These are phyloP conservation scores for Aspergillus taichungensis DNA, from an alignment of 495 filamentous ascomycete genomes.

Conservation along the genomic window DNA sequence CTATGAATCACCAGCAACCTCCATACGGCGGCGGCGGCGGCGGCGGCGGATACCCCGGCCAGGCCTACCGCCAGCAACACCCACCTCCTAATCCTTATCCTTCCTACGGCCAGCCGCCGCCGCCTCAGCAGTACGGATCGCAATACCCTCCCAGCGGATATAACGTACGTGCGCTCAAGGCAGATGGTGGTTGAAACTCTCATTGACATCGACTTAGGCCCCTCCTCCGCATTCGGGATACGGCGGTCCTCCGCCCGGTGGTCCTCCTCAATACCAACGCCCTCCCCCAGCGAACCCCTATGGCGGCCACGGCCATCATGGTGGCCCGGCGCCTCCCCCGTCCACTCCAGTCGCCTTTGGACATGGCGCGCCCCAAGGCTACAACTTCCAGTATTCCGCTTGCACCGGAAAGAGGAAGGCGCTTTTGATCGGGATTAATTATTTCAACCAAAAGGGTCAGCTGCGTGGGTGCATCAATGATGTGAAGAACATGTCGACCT, in stretches of 20 bases:
- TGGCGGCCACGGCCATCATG: slow-evolving; percentile 19
- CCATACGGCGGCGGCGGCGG: slow-evolving; percentile 27
- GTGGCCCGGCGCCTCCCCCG: slow-evolving; percentile 35
- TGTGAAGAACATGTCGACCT: slow-evolving; percentile 93
- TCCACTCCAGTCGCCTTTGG: slow-evolving; percentile 53
- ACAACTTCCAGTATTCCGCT: slow-evolving; percentile 83
- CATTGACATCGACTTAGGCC: too few relatives aligned
- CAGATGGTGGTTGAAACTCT: too few relatives aligned
- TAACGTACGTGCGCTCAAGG: slow-evolving; percentile 17
- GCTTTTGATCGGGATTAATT: slow-evolving; percentile 94
- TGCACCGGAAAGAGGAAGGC: slow-evolving; percentile 91
- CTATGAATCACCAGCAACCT: slow-evolving; percentile 27
- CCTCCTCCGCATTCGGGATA: slow-evolving; percentile 11
- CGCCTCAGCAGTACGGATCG: slow-evolving; percentile 31
- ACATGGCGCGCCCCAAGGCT: slow-evolving; percentile 65
- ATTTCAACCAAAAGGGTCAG: slow-evolving; percentile 88
- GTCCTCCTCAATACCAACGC: slow-evolving; percentile 24
- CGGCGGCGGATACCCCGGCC: slow-evolving; percentile 41
- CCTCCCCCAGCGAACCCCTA: slow-evolving; percentile 18
- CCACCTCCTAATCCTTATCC: slow-evolving; percentile 36
- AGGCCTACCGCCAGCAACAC: slow-evolving; percentile 35
- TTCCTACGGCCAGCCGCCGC: slow-evolving; percentile 31
- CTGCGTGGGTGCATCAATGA: slow-evolving; percentile 96
- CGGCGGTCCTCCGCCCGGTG: slow-evolving; percentile 28
- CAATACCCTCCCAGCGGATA: slow-evolving; percentile 37